Conservation (phyloP, 1,284 basidiomycete species). For the Ceratobasidium sp. region DNA sequence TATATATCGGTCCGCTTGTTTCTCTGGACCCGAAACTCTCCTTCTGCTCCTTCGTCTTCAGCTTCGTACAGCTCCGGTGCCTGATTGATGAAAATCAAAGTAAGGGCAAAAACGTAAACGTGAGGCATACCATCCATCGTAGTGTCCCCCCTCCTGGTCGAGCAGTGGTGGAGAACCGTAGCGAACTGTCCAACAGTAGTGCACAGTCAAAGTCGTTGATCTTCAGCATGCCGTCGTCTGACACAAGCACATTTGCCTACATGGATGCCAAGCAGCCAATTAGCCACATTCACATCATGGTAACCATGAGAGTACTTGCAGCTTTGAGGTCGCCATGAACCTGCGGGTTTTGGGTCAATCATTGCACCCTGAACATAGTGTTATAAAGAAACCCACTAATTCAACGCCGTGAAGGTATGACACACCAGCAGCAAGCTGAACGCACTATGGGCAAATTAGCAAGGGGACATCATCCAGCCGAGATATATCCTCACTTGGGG, state of each 20-base stretch:
- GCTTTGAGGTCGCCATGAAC: slow-evolving; percentile 1
- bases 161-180: neutral
- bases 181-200: neutral
- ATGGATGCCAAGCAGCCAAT: too few species aligned
- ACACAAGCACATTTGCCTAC: neutral
- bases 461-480: neutral
- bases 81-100: too few species aligned
- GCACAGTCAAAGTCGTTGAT: neutral
- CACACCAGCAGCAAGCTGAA: neutral
- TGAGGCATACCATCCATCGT: neutral
- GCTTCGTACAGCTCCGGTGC: neutral
- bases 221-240: neutral
- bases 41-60: neutral
- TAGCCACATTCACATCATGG: too few species aligned
- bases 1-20: neutral
- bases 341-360: neutral
- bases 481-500: neutral
- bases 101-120: too few species aligned
- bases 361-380: too few species aligned
- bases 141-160: neutral
- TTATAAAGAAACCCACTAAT: neutral
- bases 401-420: neutral
- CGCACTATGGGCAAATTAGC: neutral
- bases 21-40: too few species aligned
- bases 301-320: neutral